phyloP scores from a whole-genome alignment of 148 eudicot genomes.

The Polygonum aviculare region DNA sequence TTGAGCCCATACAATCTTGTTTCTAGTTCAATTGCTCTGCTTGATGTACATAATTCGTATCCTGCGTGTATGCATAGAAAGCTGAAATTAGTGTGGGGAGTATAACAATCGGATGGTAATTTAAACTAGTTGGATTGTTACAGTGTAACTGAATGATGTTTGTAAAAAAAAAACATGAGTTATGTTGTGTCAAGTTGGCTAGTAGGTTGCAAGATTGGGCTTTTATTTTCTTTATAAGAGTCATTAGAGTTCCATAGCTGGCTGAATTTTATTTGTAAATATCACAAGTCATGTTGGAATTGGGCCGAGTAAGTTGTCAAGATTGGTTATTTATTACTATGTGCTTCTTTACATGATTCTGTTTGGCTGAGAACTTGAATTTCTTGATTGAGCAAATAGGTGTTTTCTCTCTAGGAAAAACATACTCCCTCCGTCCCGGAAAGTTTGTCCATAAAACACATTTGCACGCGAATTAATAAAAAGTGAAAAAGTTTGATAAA shows the following conservation, averaged over 20 bases:
- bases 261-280: neutral
- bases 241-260: conserved; percentile 1
- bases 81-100: neutral
- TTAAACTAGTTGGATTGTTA: neutral
- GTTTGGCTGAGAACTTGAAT: neutral
- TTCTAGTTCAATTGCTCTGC: neutral
- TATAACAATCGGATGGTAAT: neutral
- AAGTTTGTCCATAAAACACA: too few species aligned
- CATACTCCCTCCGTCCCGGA: too few species aligned
- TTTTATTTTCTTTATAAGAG: neutral
- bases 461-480: too few species aligned
- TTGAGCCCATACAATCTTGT: neutral
- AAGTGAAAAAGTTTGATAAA: too few species aligned
- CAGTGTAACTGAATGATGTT: too few species aligned
- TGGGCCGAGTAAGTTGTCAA: neutral
- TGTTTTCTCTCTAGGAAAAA: too few species aligned
- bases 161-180: neutral
- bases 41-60: neutral
- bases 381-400: too few species aligned
- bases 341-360: neutral
- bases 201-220: neutral
- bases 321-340: neutral
- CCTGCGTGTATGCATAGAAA: neutral
- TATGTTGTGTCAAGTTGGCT: neutral
- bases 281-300: neutral